Percentiles rank a stretch among this genome's conserved stretches.
These are phyloP conservation scores for Lachancea nothofagi DNA, from an alignment of 805 yeast species.

Conservation along the genomic window DNA sequence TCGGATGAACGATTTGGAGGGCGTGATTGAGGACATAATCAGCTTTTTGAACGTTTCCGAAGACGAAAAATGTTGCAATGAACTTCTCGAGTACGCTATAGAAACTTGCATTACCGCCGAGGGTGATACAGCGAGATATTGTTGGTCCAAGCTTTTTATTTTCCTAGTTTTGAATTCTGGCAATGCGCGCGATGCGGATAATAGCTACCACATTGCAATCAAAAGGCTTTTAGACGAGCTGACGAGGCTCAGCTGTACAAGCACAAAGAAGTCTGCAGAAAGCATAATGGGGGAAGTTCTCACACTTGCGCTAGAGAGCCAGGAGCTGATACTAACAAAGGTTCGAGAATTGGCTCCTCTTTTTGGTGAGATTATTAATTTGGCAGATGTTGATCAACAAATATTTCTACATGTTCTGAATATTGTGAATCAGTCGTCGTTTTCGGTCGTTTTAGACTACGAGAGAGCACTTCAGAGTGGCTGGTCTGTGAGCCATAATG, in stretches of 20 bases:
- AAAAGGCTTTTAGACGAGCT: constrained; percentile 21
- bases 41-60: constrained; percentile 9
- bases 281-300: constrained; percentile 50
- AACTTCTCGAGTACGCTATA: constrained; percentile 15
- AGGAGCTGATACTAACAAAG: constrained; percentile 44
- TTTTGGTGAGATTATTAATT: constrained; percentile 55
- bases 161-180: constrained; percentile 18
- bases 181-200: constrained; percentile 5
- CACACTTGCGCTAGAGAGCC: constrained; percentile 46
- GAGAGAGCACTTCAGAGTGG: constrained; percentile 47
- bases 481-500: constrained; percentile 51
- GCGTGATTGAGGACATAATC: constrained; percentile 18
- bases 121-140: constrained; percentile 9
- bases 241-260: constrained; percentile 13
- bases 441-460: constrained; percentile 40
- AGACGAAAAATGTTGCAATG: constrained; percentile 3
- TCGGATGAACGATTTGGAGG: constrained; percentile 14
- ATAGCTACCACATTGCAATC: constrained; percentile 15
- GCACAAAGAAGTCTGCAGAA: constrained; percentile 18
- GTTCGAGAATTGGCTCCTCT: constrained; percentile 55
- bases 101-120: constrained; percentile 4
- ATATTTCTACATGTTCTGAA: constrained; percentile 46
- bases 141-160: constrained; percentile 25
- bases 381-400: constrained; percentile 59
- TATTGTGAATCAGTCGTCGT: constrained; percentile 54